Base-by-base conservation (phyloP, 2,329 filamentous ascomycete genomes). In the Alternaria ethzedia region DNA sequence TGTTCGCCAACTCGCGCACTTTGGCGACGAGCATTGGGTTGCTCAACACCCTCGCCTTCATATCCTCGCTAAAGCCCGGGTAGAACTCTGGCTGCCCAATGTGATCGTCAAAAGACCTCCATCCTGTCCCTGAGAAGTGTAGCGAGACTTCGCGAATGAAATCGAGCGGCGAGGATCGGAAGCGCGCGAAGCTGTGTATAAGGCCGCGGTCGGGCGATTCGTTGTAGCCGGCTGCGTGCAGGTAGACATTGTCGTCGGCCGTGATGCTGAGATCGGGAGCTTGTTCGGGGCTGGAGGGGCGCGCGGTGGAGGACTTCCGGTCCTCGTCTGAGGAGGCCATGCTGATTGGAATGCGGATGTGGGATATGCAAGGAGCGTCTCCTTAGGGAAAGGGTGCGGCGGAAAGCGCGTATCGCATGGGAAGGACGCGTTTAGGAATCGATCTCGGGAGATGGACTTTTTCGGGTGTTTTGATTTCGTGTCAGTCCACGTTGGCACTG, bases 51-150 rank as follows among this genome's bases (percentile, higher is more conserved):
- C 87, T 86, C 21, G 84, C 84, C 81, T 92, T 97, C 88, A 99
- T 97, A 63, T 93, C 89, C 68, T 97, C 95, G 26, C 90, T 91
- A 82, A 97, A 99, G 25, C 96, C 96, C 0, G 90, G 83, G 80
- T 97, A 99, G 83, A 95, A 98, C 67, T 97, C 90, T 10, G 94
- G 93, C 78, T 97, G 94, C 21, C 96, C 96, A 72, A 98, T 90
- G 66, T 94, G 87, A 66, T 91, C 85, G 76, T 98, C 93, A 83
- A 99, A 99, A 64, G 92, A 93, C 65, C 96, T 92, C 96, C 96
- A 99, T 78, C 94, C 95, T 54, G 92, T 91, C 58, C 96, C 96
- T 12, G 93, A 95, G 67, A 98, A 91, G 81, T 98, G 94, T 32
- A 97, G 86, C 50, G 92, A 96, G 32, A 99, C 91, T 83, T 99